Percentiles rank a stretch among this genome's conserved stretches.
These are phyloP conservation scores for Stylonectria norvegica DNA, from an alignment of 2,329 filamentous ascomycete species.

Conservation along the genomic window DNA sequence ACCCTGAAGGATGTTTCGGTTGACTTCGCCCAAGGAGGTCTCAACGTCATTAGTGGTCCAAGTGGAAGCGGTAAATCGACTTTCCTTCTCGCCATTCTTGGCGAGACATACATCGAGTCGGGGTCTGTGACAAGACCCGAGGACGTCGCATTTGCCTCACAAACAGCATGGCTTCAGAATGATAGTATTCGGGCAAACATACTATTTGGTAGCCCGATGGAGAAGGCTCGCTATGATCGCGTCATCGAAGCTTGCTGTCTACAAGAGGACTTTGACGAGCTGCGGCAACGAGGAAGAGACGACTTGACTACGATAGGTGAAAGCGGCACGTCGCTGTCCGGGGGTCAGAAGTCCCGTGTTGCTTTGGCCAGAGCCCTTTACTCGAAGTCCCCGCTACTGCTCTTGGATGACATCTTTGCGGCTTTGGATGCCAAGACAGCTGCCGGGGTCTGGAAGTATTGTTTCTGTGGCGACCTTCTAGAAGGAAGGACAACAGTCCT, in stretches of 20 bases:
- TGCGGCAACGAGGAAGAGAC: slow-evolving; percentile 46
- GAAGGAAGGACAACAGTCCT: slow-evolving; percentile 53
- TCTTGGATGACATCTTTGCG: slow-evolving; percentile 59
- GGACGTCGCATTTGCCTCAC: slow-evolving; percentile 56
- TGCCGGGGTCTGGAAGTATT: slow-evolving; percentile 53
- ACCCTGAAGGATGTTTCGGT: slow-evolving; percentile 46
- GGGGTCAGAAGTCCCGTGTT: slow-evolving; percentile 55
- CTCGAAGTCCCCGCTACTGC: slow-evolving; percentile 51
- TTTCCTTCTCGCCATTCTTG: slow-evolving; percentile 50
- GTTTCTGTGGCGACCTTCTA: slow-evolving; percentile 55
- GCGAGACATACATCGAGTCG: slow-evolving; percentile 49
- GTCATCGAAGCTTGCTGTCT: slow-evolving; percentile 56
- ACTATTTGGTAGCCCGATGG: slow-evolving; percentile 50
- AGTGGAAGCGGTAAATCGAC: slow-evolving; percentile 59
- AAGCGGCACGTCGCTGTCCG: slow-evolving; percentile 53
- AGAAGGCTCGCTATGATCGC: slow-evolving; percentile 50
- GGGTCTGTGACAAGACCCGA: slow-evolving; percentile 47
- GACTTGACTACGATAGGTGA: slow-evolving; percentile 54
- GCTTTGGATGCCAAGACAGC: slow-evolving; percentile 58
- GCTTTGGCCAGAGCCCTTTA: slow-evolving; percentile 56
- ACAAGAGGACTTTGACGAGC: slow-evolving; percentile 47
- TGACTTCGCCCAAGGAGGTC: slow-evolving; percentile 50
- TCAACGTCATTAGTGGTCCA: slow-evolving; percentile 53
- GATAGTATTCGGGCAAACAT: slow-evolving; percentile 54
- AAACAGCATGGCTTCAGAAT: slow-evolving; percentile 57